Conservation (phyloP, 2,329 filamentous ascomycete genomes). For the Neonectria faginata region DNA sequence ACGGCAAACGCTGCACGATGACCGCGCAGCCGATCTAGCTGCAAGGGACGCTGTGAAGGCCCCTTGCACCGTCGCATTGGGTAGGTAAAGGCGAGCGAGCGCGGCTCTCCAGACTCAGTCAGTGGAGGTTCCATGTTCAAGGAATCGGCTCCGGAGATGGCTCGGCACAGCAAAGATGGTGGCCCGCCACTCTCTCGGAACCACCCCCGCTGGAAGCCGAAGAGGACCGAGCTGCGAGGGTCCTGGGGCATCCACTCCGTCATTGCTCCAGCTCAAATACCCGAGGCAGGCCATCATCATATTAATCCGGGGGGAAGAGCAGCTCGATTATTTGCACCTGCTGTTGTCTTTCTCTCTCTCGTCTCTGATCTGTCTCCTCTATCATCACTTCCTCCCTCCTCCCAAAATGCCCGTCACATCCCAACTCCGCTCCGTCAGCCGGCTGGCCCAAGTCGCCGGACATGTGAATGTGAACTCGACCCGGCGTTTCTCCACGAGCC, state of each 20-base stretch:
- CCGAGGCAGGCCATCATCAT: conserved; percentile 33
- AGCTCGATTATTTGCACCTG: not conserved
- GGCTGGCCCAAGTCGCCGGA: conserved; percentile 52
- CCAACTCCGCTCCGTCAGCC: conserved; percentile 51
- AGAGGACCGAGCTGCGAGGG: conserved; percentile 48
- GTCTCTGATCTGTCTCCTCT: conserved; percentile 14
- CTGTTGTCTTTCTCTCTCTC: conserved; percentile 8
- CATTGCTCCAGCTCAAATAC: conserved; percentile 29
- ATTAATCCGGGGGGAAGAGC: conserved; percentile 9
- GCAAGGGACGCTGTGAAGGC: not conserved
- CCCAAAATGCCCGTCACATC: conserved; percentile 37
- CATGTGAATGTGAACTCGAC: conserved; percentile 56
- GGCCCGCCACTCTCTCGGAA: conserved; percentile 41
- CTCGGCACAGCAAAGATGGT: conserved; percentile 38
- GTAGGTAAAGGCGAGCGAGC: conserved; percentile 3
- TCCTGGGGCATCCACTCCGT: conserved; percentile 18
- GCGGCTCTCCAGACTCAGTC: not conserved
- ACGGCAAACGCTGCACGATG: not conserved
- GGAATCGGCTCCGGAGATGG: conserved; percentile 25
- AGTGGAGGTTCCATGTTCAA: not conserved
- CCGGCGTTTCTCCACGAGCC: conserved; percentile 61
- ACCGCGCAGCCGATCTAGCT: not conserved
- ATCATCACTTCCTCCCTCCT: conserved; percentile 18
- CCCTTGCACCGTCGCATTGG: not conserved
- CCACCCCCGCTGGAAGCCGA: conserved; percentile 53